A percentile compares a stretch with the other conserved stretches of the same genome.
phyloP scores from a whole-genome alignment of 306 rosid genomes.

The Prunus fruticosa region DNA sequence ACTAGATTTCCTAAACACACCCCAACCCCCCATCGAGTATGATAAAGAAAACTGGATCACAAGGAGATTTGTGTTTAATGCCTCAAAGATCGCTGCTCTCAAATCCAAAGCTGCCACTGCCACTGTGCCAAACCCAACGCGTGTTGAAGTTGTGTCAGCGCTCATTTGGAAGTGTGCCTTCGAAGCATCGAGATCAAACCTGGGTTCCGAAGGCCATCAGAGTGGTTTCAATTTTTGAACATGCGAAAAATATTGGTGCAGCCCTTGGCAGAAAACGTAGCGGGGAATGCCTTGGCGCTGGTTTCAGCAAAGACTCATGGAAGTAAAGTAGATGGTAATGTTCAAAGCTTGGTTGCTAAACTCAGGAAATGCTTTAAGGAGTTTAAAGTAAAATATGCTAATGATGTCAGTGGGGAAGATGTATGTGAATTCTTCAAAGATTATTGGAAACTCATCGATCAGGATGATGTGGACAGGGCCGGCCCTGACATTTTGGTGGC shows the following conservation, averaged over 20 bases:
- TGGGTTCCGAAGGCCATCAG: conserved; percentile 12
- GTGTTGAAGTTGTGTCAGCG: background rate
- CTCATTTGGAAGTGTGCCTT: conserved; percentile 46
- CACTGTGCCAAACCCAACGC: too few species aligned
- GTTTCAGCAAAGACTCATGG: background rate
- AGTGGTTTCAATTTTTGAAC: conserved; percentile 32
- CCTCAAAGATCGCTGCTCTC: too few species aligned
- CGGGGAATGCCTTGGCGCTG: conserved; percentile 38
- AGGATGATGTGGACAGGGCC: background rate
- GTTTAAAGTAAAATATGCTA: background rate
- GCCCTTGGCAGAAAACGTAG: conserved; percentile 11
- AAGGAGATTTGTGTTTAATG: conserved; percentile 35
- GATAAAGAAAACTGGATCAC: conserved; percentile 11
- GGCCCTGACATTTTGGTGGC: too few species aligned
- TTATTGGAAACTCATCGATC: too few species aligned
- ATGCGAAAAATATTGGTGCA: conserved; percentile 26
- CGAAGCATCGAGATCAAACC: conserved; percentile 9
- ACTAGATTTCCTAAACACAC: too few species aligned
- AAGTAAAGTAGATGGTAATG: background rate
- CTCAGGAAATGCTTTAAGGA: background rate
- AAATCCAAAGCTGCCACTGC: too few species aligned
- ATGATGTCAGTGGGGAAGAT: background rate
- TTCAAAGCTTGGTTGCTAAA: background rate
- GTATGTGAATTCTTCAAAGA: background rate
- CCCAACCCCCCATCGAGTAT: too few species aligned